Base-by-base conservation (phyloP, 805 yeast species). In the Lachancea mirantina region DNA sequence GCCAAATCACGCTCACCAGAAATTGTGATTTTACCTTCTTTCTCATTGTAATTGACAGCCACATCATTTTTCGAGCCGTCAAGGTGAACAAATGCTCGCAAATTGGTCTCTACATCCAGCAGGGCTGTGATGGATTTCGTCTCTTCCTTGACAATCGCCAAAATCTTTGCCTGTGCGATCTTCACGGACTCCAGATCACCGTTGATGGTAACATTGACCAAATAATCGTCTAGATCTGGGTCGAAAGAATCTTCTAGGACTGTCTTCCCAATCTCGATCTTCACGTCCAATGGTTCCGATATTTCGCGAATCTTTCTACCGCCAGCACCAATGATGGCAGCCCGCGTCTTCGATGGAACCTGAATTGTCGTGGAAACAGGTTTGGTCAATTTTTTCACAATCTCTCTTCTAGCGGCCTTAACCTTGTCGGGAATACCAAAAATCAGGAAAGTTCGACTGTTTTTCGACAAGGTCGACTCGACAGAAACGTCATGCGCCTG, bases 121-220 rank as follows among this genome's bases (percentile, higher is more conserved):
- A 64, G 73, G 19, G 71, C 54, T 7, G 70, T 59, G 36, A 78
- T 61, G 45, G 61, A 65, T 50, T 77, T 79, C 34, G 85, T 79
- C 48, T 81, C 78, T 49, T 81, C 83, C 49, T 73, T 70, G 30
- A 87, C 94, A 47, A 87, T 81, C 14, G 72, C 74, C 50, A 74
- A 45, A 43, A 89, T 85, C 52, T 68, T 74, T 21, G 62, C 56
- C 51, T 79, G 79, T 19, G 96, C 96, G 30, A 69, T 68, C 42
- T 68, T 71, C 46, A 83, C 82, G 35, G 95, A 87, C 53, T 83
- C 94, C 39, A 73, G 70, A 52, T 87, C 94, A 61, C 96, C 97
- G 39, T 74, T 80, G 35, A 88, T 64, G 17, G 75, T 61, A 34
- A 88, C 78, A 20, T 66, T 64, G 19, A 81, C 67, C n/a, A 72